Conservation (phyloP, 495 filamentous ascomycete species). For the Coniosporium apollinis region DNA sequence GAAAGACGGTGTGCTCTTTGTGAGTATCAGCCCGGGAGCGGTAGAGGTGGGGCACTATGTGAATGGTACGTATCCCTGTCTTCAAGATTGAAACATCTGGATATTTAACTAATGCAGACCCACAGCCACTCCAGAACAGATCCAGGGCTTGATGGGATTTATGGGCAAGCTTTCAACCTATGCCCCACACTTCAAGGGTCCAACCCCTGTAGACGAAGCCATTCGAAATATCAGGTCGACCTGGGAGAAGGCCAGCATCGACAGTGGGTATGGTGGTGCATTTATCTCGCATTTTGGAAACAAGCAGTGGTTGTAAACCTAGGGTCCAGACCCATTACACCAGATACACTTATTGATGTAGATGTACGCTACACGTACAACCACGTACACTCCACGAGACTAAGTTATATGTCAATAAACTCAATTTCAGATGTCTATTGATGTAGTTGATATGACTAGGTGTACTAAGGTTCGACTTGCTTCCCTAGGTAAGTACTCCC, state of each 20-base stretch:
- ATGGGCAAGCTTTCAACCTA: slow-evolving; percentile 25
- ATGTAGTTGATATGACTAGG: slow-evolving; percentile 1
- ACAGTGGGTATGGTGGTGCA: slow-evolving; percentile 31
- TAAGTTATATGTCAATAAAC: neutral
- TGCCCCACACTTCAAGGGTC: slow-evolving; percentile 34
- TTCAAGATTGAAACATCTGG: neutral
- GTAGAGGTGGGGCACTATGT: slow-evolving; percentile 25
- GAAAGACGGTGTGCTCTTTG: slow-evolving; percentile 34
- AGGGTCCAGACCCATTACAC: neutral
- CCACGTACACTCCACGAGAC: neutral
- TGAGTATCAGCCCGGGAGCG: slow-evolving; percentile 31
- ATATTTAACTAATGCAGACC: slow-evolving; percentile 3
- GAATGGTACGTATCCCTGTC: slow-evolving; percentile 11
- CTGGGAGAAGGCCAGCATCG: slow-evolving; percentile 29
- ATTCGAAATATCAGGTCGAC: slow-evolving; percentile 23
- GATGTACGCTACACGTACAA: neutral
- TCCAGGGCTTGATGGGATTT: slow-evolving; percentile 14
- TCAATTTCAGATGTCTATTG: neutral
- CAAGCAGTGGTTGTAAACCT: slow-evolving; percentile 28
- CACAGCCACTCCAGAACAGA: slow-evolving; percentile 26
- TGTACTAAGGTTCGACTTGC: no score
- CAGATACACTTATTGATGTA: neutral
- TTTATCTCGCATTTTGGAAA: slow-evolving; percentile 39
- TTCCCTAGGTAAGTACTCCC: no score
- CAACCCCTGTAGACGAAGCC: slow-evolving; percentile 26